Percentiles rank a stretch among this genome's conserved stretches.
Conservation (phyloP, 768 basidiomycete genomes). For the Kwoniella dendrophila region DNA sequence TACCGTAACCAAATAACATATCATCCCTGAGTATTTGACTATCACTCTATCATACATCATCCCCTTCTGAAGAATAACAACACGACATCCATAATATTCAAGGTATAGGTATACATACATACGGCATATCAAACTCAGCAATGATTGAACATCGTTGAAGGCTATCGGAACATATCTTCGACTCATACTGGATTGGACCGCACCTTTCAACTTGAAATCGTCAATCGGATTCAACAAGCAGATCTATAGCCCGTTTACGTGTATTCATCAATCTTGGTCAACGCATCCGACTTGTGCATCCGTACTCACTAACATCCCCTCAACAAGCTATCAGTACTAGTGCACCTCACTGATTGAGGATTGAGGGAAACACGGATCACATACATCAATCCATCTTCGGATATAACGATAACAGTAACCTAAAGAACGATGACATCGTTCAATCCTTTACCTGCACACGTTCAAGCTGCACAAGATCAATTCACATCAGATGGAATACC, state of each 20-base stretch:
- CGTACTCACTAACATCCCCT: no score
- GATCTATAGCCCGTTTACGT: no score
- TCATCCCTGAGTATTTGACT: slow-evolving; percentile 2
- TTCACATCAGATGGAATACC: slow-evolving; percentile 21
- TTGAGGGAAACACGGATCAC: neutral
- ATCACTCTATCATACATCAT: neutral
- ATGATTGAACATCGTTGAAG: no score
- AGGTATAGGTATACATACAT: no score
- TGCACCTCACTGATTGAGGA: neutral
- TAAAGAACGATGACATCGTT: slow-evolving; percentile 43
- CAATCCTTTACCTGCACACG: slow-evolving; percentile 46
- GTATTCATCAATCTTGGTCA: no score
- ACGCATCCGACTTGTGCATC: no score
- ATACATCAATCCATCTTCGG: neutral
- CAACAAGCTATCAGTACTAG: no score
- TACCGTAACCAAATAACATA: no score
- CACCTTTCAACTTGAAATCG: no score
- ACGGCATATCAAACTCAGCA: neutral
- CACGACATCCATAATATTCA: neutral
- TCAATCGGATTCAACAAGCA: neutral
- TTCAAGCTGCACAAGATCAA: slow-evolving; percentile 43
- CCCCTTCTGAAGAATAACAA: neutral
- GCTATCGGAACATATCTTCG: no score
- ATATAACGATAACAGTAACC: no score
- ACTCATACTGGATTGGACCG: no score